Conservation (phyloP, 2,329 filamentous ascomycete species). For the Nemania diffusa region DNA sequence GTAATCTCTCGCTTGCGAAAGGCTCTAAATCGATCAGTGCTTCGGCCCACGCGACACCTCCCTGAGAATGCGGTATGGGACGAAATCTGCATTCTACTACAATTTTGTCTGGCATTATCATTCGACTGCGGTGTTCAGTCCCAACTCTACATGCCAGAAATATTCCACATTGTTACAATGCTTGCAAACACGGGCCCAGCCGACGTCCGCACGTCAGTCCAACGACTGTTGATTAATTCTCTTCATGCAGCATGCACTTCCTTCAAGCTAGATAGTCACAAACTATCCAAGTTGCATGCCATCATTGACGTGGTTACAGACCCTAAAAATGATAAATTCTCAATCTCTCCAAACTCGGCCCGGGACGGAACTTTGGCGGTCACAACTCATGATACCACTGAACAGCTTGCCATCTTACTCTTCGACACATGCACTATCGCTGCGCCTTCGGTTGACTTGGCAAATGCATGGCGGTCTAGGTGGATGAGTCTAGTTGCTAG, state of each 20-base stretch:
- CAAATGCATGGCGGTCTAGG: conserved; percentile 75
- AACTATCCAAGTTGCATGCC: conserved; percentile 64
- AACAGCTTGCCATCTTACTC: conserved; percentile 69
- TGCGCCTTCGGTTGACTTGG: conserved; percentile 71
- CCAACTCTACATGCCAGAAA: conserved; percentile 73
- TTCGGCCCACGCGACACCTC: conserved; percentile 72
- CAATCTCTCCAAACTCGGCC: conserved; percentile 56
- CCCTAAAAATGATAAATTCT: conserved; percentile 67
- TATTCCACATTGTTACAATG: conserved; percentile 78
- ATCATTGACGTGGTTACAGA: conserved; percentile 70
- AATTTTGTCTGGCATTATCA: conserved; percentile 73
- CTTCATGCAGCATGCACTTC: conserved; percentile 75
- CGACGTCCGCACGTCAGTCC: conserved; percentile 68
- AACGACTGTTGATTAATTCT: conserved; percentile 72
- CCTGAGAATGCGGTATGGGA: conserved; percentile 75
- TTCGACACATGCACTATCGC: conserved; percentile 73
- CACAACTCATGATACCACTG: conserved; percentile 65
- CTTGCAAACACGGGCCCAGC: conserved; percentile 71
- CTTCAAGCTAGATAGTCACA: conserved; percentile 70
- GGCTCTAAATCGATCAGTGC: conserved; percentile 72
- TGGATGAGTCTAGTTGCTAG: conserved; percentile 80
- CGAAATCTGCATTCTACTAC: conserved; percentile 74
- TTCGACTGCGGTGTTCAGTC: conserved; percentile 75
- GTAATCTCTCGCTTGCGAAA: conserved; percentile 73
- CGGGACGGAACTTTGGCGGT: conserved; percentile 66